phyloP scores from a whole-genome alignment of 176 grass and related monocot species.

The Saccharum officinarum region DNA sequence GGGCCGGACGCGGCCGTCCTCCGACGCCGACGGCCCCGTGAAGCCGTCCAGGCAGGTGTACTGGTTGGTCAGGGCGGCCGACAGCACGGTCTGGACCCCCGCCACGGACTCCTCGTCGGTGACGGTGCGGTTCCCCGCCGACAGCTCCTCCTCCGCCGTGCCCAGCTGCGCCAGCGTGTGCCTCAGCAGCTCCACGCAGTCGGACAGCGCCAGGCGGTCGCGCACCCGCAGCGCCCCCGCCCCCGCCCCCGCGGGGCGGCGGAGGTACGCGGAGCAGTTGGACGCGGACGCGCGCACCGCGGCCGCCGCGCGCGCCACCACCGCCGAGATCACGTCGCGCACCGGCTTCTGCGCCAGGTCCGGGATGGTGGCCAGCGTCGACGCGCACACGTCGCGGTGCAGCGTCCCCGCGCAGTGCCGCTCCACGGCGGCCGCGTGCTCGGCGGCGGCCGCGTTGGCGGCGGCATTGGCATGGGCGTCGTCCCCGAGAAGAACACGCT shows the following conservation, averaged over 20 bases:
- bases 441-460: background rate
- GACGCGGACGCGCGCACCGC: conserved; percentile 57
- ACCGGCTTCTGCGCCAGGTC: conserved; percentile 42
- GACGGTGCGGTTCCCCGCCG: conserved; percentile 13
- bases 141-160: conserved; percentile 47
- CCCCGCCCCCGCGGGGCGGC: background rate
- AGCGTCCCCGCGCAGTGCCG: conserved; percentile 74
- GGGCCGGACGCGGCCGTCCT: conserved; percentile 61
- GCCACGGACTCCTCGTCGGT: conserved; percentile 10
- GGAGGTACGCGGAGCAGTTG: conserved; percentile 79
- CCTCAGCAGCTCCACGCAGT: conserved; percentile 77
- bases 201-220: conserved; percentile 59
- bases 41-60: conserved; percentile 92
- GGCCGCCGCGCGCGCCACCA: conserved; percentile 47
- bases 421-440: conserved; percentile 40
- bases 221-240: conserved; percentile 37
- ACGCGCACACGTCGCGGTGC: conserved; percentile 73
- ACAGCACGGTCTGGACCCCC: conserved; percentile 74
- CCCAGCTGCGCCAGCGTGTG: conserved; percentile 61
- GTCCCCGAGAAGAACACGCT: background rate
- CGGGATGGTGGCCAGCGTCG: conserved; percentile 46
- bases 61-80: conserved; percentile 86
- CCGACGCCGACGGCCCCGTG: conserved; percentile 36
- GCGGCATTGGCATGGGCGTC: background rate
- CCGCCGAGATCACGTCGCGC: conserved; percentile 52